phyloP scores from a whole-genome alignment of 2,329 filamentous ascomycete genomes.

The Penicillium sp. region DNA sequence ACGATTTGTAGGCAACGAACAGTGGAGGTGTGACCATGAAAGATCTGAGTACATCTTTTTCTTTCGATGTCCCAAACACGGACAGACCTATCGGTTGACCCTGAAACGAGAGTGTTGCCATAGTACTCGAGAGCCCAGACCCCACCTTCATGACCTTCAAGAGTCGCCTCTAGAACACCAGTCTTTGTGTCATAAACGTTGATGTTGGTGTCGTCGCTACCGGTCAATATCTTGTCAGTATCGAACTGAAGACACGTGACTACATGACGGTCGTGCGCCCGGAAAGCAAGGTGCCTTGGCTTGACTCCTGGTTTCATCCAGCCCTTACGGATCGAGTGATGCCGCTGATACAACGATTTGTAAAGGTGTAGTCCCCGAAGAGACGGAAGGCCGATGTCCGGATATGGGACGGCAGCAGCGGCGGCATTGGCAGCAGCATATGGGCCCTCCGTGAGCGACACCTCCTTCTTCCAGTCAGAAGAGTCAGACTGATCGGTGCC shows the following conservation, averaged over 20 bases:
- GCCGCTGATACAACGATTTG: slow-evolving; percentile 93
- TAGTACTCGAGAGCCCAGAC: slow-evolving; percentile 98
- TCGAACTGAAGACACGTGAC: slow-evolving; percentile 98
- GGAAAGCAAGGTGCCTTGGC: slow-evolving; percentile 90
- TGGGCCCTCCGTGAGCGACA: slow-evolving; percentile 73
- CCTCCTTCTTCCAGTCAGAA: slow-evolving; percentile 52
- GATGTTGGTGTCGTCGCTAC: slow-evolving; percentile 96
- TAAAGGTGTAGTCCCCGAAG: slow-evolving; percentile 87
- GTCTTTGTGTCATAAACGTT: slow-evolving; percentile 98
- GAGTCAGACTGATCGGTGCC: slow-evolving; percentile 47
- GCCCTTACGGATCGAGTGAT: slow-evolving; percentile 85
- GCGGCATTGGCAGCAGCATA: slow-evolving; percentile 83
- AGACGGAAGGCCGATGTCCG: slow-evolving; percentile 76
- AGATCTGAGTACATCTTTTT: slow-evolving; percentile 90
- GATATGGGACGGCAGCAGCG: slow-evolving; percentile 79
- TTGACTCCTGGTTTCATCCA: slow-evolving; percentile 87
- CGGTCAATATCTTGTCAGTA: slow-evolving; percentile 95
- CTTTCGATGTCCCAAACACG: slow-evolving; percentile 98
- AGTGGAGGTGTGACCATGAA: slow-evolving; percentile 96
- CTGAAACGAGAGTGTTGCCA: slow-evolving; percentile 92
- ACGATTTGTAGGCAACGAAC: slow-evolving; percentile 95
- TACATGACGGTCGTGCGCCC: slow-evolving; percentile 94
- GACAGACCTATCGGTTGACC: slow-evolving; percentile 95
- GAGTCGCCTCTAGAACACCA: slow-evolving; percentile 77
- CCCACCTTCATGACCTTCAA: slow-evolving; percentile 93